These are phyloP conservation scores for Petunia secreta DNA, from an alignment of 257 asterid genomes.

Conservation along the genomic window DNA sequence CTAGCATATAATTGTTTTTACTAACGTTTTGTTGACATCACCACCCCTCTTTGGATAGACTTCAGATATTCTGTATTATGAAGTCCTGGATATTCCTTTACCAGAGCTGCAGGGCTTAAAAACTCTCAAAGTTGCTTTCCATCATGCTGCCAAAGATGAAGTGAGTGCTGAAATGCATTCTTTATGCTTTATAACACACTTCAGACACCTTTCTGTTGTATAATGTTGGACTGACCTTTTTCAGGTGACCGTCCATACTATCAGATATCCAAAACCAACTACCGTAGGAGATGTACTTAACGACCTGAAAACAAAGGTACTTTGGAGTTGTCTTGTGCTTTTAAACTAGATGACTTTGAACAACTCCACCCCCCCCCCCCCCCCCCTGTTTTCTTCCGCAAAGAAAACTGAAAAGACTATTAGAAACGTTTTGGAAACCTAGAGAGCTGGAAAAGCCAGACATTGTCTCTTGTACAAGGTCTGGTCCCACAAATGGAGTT, in stretches of 20 bases:
- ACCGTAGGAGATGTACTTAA: constrained; percentile 77
- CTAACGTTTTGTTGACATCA: constrained; percentile 10
- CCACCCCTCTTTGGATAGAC: constrained; percentile 42
- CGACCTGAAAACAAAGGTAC: constrained; percentile 73
- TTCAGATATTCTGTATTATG: constrained; percentile 89
- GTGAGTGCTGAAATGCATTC: constrained; percentile 45
- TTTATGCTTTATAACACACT: background rate
- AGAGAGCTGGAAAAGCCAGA: background rate
- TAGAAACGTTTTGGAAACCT: background rate
- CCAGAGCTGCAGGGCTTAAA: constrained; percentile 92
- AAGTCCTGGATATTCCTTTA: constrained; percentile 88
- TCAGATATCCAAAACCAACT: constrained; percentile 82
- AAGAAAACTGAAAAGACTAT: background rate
- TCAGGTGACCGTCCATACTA: constrained; percentile 72
- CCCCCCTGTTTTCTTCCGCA: background rate
- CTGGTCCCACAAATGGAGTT: no score
- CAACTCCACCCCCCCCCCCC: no score
- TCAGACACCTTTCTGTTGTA: constrained; percentile 13
- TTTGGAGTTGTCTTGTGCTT: background rate
- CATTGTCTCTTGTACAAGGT: background rate
- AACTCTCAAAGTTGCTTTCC: constrained; percentile 88
- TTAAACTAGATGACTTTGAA: background rate
- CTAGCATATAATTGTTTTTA: constrained; percentile 1
- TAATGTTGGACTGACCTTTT: constrained; percentile 32
- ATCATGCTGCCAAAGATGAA: constrained; percentile 82